Percentiles rank a stretch among this genome's conserved stretches.
phyloP scores from a whole-genome alignment of 2,329 filamentous ascomycete species.

The Phoma herbarum region DNA sequence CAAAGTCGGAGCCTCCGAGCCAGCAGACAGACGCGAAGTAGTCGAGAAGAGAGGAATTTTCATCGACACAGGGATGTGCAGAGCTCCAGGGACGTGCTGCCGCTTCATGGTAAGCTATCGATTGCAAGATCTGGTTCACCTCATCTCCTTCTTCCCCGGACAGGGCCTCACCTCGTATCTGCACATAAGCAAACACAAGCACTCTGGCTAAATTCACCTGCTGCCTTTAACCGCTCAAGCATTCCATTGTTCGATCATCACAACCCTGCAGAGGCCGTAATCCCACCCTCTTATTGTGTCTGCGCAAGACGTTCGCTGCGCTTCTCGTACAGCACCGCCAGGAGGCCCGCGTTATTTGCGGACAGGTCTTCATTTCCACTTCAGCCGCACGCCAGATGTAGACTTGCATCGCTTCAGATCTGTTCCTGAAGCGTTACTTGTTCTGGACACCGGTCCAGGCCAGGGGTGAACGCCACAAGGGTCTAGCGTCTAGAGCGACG shows the following conservation, averaged over 20 bases:
- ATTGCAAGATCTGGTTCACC: constrained; percentile 4
- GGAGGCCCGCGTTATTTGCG: background rate
- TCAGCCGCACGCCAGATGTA: constrained; percentile 13
- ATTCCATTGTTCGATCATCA: background rate
- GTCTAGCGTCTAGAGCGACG: constrained; percentile 8
- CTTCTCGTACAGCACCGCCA: background rate
- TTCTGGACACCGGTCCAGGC: constrained; percentile 15
- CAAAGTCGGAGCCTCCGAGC: background rate
- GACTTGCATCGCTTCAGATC: constrained; percentile 11
- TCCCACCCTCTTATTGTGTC: background rate
- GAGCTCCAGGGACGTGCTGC: background rate
- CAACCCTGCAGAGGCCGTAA: background rate
- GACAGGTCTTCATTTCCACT: constrained; percentile 13
- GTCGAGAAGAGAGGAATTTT: no score
- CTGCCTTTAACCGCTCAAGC: background rate
- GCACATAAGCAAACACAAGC: constrained; percentile 19
- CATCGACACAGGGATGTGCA: background rate
- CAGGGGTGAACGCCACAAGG: constrained; percentile 17
- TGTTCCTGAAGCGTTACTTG: constrained; percentile 19
- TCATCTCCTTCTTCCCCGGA: constrained; percentile 4
- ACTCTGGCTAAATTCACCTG: constrained; percentile 4
- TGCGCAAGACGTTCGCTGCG: background rate
- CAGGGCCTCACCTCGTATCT: constrained; percentile 16
- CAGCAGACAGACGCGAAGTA: background rate
- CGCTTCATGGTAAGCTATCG: constrained; percentile 1